phyloP scores from a whole-genome alignment of 768 basidiomycete genomes.

The Terana coerulea region DNA sequence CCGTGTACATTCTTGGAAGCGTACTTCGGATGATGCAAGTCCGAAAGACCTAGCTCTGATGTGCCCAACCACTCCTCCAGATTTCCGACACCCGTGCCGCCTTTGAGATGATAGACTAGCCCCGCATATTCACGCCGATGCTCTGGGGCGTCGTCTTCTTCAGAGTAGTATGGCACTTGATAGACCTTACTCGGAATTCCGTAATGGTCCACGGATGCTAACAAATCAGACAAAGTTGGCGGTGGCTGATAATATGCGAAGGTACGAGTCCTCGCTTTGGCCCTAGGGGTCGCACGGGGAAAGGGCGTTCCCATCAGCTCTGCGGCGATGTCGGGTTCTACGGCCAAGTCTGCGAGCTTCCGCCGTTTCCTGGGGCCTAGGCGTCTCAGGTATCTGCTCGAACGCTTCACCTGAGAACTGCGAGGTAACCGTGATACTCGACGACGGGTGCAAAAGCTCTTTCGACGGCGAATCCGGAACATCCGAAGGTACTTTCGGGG shows the following conservation, averaged over 20 bases:
- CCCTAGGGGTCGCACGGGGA: not conserved
- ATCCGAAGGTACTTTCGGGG: no score
- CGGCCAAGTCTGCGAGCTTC: not conserved
- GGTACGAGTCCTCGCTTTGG: not conserved
- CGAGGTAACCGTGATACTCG: no score
- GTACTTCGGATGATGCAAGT: constrained; percentile 15
- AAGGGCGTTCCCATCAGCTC: constrained; percentile 10
- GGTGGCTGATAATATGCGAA: constrained; percentile 49
- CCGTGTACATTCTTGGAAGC: constrained; percentile 54
- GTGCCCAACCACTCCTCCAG: constrained; percentile 72
- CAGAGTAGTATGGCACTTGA: constrained; percentile 77
- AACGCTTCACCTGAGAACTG: no score
- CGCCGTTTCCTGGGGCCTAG: constrained; percentile 3
- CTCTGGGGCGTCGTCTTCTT: constrained; percentile 62
- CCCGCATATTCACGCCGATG: constrained; percentile 78
- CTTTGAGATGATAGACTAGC: constrained; percentile 65
- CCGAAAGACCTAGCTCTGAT: not conserved
- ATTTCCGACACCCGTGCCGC: constrained; percentile 49
- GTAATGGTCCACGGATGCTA: constrained; percentile 40
- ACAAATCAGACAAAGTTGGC: constrained; percentile 46
- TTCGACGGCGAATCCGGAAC: no score
- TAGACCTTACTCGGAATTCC: constrained; percentile 62
- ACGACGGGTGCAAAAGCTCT: no score
- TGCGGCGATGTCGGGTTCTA: no score
- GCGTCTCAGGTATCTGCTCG: constrained; percentile 3